A percentile compares a stretch with the other conserved stretches of the same genome.
Evolutionary conservation across 73 alveolate genomes (phyloP).

Genomic region (Paramecium primaurelia): DNA sequence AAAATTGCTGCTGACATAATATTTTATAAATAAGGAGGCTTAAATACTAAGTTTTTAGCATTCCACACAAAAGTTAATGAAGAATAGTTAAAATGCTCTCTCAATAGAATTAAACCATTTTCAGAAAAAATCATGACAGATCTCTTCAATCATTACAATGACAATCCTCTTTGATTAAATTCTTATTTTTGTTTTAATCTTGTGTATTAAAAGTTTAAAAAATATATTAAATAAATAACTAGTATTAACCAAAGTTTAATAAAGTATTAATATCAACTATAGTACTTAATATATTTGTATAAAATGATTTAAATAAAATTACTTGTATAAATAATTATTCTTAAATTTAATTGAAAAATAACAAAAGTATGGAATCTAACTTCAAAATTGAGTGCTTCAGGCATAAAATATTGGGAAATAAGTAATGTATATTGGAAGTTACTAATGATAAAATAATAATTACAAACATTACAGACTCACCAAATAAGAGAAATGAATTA

Average conservation of each 20-base stretch:
- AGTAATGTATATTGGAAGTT: not conserved
- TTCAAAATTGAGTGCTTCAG: not conserved
- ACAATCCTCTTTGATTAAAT: slow-evolving; percentile 10
- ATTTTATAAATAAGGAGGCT: slow-evolving; percentile 22
- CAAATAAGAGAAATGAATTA: not conserved
- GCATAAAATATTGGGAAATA: not conserved
- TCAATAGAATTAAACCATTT: slow-evolving; percentile 25
- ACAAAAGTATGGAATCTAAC: not conserved
- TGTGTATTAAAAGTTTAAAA: not conserved
- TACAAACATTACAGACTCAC: not conserved
- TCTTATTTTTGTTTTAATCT: not conserved
- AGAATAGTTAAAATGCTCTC: not conserved
- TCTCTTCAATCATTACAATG: slow-evolving; percentile 16
- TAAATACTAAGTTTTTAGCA: slow-evolving; percentile 1
- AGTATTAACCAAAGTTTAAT: not conserved
- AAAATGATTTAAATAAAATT: not conserved
- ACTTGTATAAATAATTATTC: not conserved
- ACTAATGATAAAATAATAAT: not conserved
- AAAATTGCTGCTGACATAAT: slow-evolving; percentile 35
- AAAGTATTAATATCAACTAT: not conserved
- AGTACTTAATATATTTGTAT: not conserved
- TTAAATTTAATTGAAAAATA: not conserved
- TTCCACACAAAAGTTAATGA: slow-evolving; percentile 24
- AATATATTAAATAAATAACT: not conserved
- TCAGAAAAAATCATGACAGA: not conserved